These are phyloP conservation scores for Leccinum obscurum DNA, from an alignment of 768 basidiomycete species.

Conservation along the genomic window DNA sequence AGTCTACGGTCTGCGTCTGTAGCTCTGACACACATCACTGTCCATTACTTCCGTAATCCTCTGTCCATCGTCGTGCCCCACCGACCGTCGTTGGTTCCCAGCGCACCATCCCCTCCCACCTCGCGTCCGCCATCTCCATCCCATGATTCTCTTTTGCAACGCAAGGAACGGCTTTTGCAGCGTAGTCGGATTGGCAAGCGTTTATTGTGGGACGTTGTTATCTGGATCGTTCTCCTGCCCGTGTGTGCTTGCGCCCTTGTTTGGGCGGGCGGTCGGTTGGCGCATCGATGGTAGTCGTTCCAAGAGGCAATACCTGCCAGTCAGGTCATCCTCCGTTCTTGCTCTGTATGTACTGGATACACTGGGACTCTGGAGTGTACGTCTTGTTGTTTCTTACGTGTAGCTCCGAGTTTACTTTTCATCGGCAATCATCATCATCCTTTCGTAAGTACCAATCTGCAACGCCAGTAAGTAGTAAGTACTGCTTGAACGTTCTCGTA, in stretches of 20 bases:
- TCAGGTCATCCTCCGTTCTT: background rate
- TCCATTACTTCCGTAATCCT: conserved; percentile 84
- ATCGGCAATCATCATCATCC: background rate
- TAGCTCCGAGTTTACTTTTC: conserved; percentile 2
- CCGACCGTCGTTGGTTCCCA: conserved; percentile 29
- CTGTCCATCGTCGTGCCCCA: conserved; percentile 80
- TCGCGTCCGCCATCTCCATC: conserved; percentile 30
- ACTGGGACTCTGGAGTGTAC: conserved; percentile 9
- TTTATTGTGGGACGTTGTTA: conserved; percentile 80
- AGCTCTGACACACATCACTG: conserved; percentile 76
- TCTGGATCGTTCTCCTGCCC: conserved; percentile 71
- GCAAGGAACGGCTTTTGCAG: conserved; percentile 87
- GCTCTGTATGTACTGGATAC: background rate
- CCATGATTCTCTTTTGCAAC: conserved; percentile 72
- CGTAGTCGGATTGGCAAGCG: conserved; percentile 67
- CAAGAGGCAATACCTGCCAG: conserved; percentile 5
- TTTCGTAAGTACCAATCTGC: background rate
- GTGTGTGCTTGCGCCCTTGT: conserved; percentile 54
- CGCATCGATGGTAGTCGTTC: conserved; percentile 50
- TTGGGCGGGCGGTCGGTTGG: conserved; percentile 58
- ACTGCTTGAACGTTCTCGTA: background rate
- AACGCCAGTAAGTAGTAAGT: background rate
- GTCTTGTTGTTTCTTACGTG: background rate
- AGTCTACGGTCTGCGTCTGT: conserved; percentile 4
- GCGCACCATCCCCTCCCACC: conserved; percentile 21